phyloP scores from a whole-genome alignment of 2,329 filamentous ascomycete genomes.

The Annulohypoxylon truncatum region DNA sequence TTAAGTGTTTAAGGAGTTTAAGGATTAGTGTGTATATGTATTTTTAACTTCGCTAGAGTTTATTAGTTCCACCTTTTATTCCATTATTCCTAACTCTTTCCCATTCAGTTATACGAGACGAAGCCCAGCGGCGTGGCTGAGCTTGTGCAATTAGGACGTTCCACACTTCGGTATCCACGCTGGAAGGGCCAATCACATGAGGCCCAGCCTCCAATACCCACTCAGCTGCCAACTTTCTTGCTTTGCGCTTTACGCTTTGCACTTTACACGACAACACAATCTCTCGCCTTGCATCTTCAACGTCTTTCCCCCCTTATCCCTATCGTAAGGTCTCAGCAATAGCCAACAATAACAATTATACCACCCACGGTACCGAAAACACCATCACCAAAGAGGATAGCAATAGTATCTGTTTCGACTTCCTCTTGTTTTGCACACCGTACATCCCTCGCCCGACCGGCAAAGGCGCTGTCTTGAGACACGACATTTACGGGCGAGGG shows the following conservation, averaged over 20 bases:
- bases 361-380: neutral
- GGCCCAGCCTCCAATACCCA: constrained; percentile 25
- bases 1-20: neutral
- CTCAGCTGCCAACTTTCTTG: constrained; percentile 40
- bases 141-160: constrained; percentile 34
- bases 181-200: constrained; percentile 20
- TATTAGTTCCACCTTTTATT: constrained; percentile 3
- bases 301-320: constrained; percentile 17
- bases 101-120: constrained; percentile 28
- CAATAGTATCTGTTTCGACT: constrained; percentile 20
- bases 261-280: constrained; percentile 36
- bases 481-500: constrained; percentile 31
- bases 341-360: constrained; percentile 16
- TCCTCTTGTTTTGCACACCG: constrained; percentile 9
- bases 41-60: constrained; percentile 17
- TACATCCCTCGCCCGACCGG: constrained; percentile 31
- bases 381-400: neutral
- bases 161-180: constrained; percentile 33
- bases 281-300: constrained; percentile 26
- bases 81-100: neutral
- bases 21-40: neutral
- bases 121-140: constrained; percentile 27
- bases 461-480: constrained; percentile 12
- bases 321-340: constrained; percentile 29
- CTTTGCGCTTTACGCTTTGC: constrained; percentile 8